Conservation (phyloP, 140 eudicot species). For the Ambrosia hybrid region DNA sequence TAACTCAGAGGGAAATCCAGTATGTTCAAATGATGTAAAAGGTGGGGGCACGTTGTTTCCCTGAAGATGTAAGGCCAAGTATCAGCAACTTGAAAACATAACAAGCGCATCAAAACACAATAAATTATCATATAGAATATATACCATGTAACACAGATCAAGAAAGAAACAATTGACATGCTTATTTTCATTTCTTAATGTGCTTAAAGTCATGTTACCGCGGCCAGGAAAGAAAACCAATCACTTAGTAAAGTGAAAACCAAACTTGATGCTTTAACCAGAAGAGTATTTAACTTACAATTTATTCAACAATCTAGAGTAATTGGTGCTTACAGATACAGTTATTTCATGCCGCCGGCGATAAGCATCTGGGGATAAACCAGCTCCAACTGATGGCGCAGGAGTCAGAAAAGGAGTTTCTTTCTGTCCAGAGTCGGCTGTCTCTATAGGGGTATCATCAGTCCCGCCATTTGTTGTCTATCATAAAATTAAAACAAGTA, state of each 20-base stretch:
- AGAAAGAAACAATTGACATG: neutral
- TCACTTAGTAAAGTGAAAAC: neutral
- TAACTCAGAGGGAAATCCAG: conserved; percentile 82
- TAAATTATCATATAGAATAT: neutral
- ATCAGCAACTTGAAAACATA: conserved; percentile 19
- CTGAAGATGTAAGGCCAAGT: conserved; percentile 37
- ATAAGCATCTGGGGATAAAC: conserved; percentile 69
- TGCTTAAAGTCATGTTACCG: neutral
- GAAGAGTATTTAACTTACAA: neutral
- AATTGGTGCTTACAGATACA: conserved; percentile 66
- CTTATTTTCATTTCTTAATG: neutral
- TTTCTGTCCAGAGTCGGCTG: conserved; percentile 41
- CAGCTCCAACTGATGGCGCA: conserved; percentile 38
- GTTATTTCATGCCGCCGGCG: conserved; percentile 80
- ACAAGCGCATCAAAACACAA: neutral
- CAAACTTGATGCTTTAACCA: conserved; percentile 7
- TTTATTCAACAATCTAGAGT: neutral
- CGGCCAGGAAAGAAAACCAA: neutral
- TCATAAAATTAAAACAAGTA: conserved; percentile 6
- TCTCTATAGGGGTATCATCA: conserved; percentile 30
- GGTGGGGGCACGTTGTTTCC: conserved; percentile 86
- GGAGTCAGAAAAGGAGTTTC: conserved; percentile 29
- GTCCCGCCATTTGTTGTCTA: conserved; percentile 47
- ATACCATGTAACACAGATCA: conserved; percentile 5
- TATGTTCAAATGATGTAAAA: conserved; percentile 72